Conservation (phyloP, 2,329 filamentous ascomycete species). For the Sclerotinia subarctica region DNA sequence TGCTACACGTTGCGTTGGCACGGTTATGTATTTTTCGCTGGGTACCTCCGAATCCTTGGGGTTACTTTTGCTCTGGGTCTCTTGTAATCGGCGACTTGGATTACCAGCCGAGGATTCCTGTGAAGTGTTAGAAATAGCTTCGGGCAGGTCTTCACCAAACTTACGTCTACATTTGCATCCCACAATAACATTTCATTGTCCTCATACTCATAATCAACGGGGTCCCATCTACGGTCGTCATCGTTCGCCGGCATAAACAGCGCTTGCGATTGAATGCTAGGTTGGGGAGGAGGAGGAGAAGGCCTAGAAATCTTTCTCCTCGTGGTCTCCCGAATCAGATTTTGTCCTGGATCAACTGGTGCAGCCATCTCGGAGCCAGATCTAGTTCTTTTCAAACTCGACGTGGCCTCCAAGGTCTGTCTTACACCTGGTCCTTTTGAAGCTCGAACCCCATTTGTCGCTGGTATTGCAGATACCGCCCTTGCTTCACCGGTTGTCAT, state of each 20-base stretch:
- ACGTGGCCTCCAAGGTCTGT: constrained; percentile 33
- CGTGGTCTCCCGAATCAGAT: constrained; percentile 32
- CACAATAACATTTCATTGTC: constrained; percentile 68
- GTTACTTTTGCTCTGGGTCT: constrained; percentile 24
- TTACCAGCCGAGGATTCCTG: constrained; percentile 31
- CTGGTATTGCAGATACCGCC: constrained; percentile 32
- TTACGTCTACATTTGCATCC: constrained; percentile 65
- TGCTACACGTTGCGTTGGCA: constrained; percentile 49
- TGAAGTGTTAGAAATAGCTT: constrained; percentile 36
- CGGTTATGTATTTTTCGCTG: constrained; percentile 14
- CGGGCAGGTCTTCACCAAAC: constrained; percentile 30
- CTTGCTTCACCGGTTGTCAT: constrained; percentile 71
- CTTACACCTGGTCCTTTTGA: constrained; percentile 34
- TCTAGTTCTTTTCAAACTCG: constrained; percentile 31
- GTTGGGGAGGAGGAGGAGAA: constrained; percentile 52
- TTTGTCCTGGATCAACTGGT: constrained; percentile 27
- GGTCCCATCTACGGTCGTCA: constrained; percentile 71
- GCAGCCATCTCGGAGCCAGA: constrained; percentile 33
- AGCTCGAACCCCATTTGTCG: constrained; percentile 29
- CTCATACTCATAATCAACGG: constrained; percentile 61
- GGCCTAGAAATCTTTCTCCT: constrained; percentile 43
- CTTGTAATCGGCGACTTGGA: constrained; percentile 28
- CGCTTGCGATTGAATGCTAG: constrained; percentile 61
- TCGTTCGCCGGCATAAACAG: constrained; percentile 66
- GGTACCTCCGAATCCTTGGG: constrained; percentile 1